These are phyloP conservation scores for Yarrowia divulgata DNA, from an alignment of 805 yeast genomes.

Conservation along the genomic window DNA sequence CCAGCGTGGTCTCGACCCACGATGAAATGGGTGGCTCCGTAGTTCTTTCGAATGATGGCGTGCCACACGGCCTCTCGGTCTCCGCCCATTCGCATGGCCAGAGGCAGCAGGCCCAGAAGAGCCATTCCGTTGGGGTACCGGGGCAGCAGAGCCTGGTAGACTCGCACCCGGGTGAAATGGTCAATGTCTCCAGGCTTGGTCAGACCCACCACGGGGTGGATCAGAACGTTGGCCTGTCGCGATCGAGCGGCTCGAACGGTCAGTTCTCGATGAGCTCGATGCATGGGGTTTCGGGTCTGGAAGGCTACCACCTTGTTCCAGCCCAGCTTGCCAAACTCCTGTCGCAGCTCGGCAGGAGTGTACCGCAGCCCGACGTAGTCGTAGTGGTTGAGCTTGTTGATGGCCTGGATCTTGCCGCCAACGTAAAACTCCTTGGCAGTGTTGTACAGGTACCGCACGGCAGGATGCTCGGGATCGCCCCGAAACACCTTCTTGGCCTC, in stretches of 20 bases:
- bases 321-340: conserved; percentile 78
- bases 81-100: conserved; percentile 99
- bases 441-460: conserved; percentile 73
- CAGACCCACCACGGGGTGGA: conserved; percentile 96
- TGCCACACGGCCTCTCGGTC: conserved; percentile 99
- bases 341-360: conserved; percentile 89
- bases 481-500: conserved; percentile 91
- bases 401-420: conserved; percentile 88
- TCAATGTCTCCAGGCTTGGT: conserved; percentile 98
- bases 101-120: conserved; percentile 81
- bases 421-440: conserved; percentile 82
- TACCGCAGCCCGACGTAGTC: conserved; percentile 87
- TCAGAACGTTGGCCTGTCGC: conserved; percentile 82
- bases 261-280: conserved; percentile 95
- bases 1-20: conserved; percentile 99
- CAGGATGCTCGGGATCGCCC: conserved; percentile 98
- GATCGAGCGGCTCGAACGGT: conserved; percentile 97
- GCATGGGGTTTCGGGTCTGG: conserved; percentile 99
- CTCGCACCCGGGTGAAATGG: conserved; percentile 96
- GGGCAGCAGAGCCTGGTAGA: conserved; percentile 88
- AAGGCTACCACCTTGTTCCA: conserved; percentile 94
- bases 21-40: conserved; percentile 95
- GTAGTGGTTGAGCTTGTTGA: conserved; percentile 83
- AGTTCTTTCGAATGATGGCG: conserved; percentile 93
- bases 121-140: conserved; percentile 96